Percentiles rank a stretch among this genome's conserved stretches.
Evolutionary conservation across 2,329 filamentous ascomycete genomes (phyloP).

Genomic region (Diatrype stigma): DNA sequence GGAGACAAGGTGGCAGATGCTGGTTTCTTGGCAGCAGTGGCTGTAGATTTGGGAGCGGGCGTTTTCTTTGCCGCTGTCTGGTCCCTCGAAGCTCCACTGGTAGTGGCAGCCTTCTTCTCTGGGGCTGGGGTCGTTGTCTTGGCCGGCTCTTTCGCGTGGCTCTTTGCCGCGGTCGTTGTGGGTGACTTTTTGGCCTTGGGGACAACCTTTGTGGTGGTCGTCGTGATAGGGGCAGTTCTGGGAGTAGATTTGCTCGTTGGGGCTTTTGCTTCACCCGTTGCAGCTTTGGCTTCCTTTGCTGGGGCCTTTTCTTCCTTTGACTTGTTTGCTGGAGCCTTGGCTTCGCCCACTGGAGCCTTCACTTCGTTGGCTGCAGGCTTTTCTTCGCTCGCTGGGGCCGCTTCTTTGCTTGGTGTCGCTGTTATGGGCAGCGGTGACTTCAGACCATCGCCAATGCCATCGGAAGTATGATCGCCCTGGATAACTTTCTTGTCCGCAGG

Average conservation of each 20-base stretch:
- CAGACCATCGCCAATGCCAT: conserved; percentile 11
- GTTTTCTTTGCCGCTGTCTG: conserved; percentile 28
- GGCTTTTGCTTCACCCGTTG: no score
- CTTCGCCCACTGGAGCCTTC: conserved; percentile 26
- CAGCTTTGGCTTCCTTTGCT: conserved; percentile 21
- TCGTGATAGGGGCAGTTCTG: conserved; percentile 19
- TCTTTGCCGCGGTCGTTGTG: conserved; percentile 35
- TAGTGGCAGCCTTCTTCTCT: conserved; percentile 31
- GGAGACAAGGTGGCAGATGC: conserved; percentile 37
- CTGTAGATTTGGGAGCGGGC: conserved; percentile 24
- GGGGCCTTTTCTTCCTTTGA: conserved; percentile 22
- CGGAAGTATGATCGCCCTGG: conserved; percentile 13
- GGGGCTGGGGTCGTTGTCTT: conserved; percentile 26
- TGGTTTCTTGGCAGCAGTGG: conserved; percentile 38
- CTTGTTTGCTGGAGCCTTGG: no score
- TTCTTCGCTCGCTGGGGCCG: conserved; percentile 26
- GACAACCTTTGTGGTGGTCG: conserved; percentile 26
- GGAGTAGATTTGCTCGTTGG: conserved; percentile 16
- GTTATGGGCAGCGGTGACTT: conserved; percentile 14
- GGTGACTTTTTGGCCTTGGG: conserved; percentile 35
- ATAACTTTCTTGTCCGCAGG: conserved; percentile 24
- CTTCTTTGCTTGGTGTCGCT: conserved; percentile 17
- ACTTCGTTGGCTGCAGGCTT: conserved; percentile 15
- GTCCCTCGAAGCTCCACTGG: conserved; percentile 33
- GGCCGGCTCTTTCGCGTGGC: conserved; percentile 25